Evolutionary conservation across 2,329 filamentous ascomycete genomes (phyloP).

Genomic region (Aureobasidium musti): DNA sequence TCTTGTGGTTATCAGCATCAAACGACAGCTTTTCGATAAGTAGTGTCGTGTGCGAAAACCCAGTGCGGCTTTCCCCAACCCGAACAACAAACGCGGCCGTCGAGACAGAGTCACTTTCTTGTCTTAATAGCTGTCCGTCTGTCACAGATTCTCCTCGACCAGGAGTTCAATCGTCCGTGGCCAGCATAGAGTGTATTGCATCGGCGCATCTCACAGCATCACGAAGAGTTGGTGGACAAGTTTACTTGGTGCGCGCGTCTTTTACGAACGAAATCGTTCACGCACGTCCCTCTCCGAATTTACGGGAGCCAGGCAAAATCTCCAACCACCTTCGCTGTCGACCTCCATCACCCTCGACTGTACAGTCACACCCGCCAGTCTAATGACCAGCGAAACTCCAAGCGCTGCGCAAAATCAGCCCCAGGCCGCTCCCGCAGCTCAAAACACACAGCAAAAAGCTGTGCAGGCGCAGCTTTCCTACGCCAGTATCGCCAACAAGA

Average conservation of each 20-base stretch:
- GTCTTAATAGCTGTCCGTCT: neutral
- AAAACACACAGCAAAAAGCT: slow-evolving; percentile 55
- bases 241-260: neutral
- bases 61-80: slow-evolving; percentile 14
- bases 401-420: slow-evolving; percentile 52
- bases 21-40: slow-evolving; percentile 17
- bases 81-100: slow-evolving; percentile 9
- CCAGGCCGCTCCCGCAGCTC: slow-evolving; percentile 52
- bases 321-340: slow-evolving; percentile 32
- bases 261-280: neutral
- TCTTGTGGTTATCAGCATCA: neutral
- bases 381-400: slow-evolving; percentile 65
- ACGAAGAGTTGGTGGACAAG: neutral
- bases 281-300: slow-evolving; percentile 1
- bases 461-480: slow-evolving; percentile 61
- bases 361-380: slow-evolving; percentile 37
- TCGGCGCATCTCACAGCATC: neutral
- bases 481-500: slow-evolving; percentile 64
- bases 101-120: neutral
- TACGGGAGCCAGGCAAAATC: slow-evolving; percentile 28
- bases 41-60: slow-evolving; percentile 19
- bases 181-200: neutral
- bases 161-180: neutral
- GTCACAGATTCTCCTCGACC: neutral
- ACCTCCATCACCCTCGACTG: slow-evolving; percentile 29